phyloP scores from a whole-genome alignment of 257 asterid species.

The Penstemon newberryi region DNA sequence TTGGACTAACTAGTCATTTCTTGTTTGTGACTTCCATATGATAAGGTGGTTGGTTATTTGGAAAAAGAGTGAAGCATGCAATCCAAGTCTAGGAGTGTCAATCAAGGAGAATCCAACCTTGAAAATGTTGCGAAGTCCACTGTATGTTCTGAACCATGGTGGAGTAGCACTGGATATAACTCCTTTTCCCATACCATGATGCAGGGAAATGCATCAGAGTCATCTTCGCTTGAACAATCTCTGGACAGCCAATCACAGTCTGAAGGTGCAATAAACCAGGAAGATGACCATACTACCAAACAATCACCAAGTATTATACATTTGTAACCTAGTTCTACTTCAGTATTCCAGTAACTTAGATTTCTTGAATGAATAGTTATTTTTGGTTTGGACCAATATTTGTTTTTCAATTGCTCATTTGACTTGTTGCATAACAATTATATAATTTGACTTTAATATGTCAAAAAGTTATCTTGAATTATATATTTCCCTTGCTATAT shows the following conservation, averaged over 20 bases:
- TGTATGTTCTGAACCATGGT: conserved; percentile 56
- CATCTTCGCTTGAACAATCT: conserved; percentile 72
- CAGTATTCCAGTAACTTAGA: conserved; percentile 11
- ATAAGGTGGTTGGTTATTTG: conserved; percentile 30
- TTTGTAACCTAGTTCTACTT: conserved; percentile 49
- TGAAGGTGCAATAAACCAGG: conserved; percentile 58
- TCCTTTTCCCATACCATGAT: conserved; percentile 47
- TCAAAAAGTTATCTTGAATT: neutral
- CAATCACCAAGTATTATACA: conserved; percentile 42
- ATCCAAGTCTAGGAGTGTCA: conserved; percentile 47
- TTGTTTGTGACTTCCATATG: conserved; percentile 18
- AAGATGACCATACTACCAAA: conserved; percentile 53
- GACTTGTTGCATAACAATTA: conserved; percentile 10
- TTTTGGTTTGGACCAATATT: neutral
- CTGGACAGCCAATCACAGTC: conserved; percentile 69
- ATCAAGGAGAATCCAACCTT: conserved; percentile 42
- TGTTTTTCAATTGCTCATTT: neutral
- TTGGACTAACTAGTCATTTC: conserved; percentile 16
- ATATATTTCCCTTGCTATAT: conserved; percentile 19
- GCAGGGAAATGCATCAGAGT: conserved; percentile 61
- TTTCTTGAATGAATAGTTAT: neutral
- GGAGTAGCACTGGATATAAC: conserved; percentile 44
- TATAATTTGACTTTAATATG: conserved; percentile 8
- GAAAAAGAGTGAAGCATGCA: conserved; percentile 52
- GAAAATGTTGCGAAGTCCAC: conserved; percentile 38